Conservation (phyloP, 176 grass and related monocot species). For the Paspalum vaginatum region DNA sequence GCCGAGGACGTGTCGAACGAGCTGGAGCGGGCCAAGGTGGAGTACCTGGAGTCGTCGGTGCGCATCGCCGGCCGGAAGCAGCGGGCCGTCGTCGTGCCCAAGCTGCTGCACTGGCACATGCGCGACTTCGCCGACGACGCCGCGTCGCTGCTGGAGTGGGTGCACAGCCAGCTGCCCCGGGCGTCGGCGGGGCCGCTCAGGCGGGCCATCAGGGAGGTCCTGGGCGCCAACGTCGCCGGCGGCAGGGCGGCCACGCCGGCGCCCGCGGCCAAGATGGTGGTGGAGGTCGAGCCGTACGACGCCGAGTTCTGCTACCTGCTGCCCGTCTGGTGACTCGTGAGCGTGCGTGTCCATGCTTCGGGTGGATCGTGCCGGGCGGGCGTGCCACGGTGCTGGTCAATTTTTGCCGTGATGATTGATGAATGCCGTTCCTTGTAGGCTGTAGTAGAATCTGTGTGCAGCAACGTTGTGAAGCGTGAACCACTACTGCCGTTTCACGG, state of each 20-base stretch:
- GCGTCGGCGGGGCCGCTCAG: slow-evolving; percentile 43
- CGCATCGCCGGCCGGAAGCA: slow-evolving; percentile 45
- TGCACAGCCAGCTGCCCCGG: slow-evolving; percentile 86
- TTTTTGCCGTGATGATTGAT: not conserved
- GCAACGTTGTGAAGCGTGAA: no score
- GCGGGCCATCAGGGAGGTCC: slow-evolving; percentile 70
- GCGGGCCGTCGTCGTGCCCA: slow-evolving; percentile 49
- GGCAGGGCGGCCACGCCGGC: not conserved
- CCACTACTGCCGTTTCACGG: no score
- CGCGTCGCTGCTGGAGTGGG: slow-evolving; percentile 94
- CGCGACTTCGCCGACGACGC: slow-evolving; percentile 83
- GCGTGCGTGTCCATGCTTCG: no score
- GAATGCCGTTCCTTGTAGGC: no score
- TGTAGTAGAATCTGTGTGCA: no score
- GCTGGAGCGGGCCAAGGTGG: slow-evolving; percentile 78
- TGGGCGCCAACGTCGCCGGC: slow-evolving; percentile 25
- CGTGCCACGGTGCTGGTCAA: not conserved
- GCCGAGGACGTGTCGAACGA: slow-evolving; percentile 78
- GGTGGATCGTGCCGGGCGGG: no score
- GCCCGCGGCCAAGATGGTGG: slow-evolving; percentile 51
- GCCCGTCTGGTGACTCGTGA: slow-evolving; percentile 36
- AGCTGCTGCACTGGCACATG: slow-evolving; percentile 94
- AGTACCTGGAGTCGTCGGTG: slow-evolving; percentile 79
- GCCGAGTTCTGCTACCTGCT: slow-evolving; percentile 82
- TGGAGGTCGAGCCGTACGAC: slow-evolving; percentile 69